phyloP scores from a whole-genome alignment of 495 filamentous ascomycete genomes.

The Mycothermus thermophilus region DNA sequence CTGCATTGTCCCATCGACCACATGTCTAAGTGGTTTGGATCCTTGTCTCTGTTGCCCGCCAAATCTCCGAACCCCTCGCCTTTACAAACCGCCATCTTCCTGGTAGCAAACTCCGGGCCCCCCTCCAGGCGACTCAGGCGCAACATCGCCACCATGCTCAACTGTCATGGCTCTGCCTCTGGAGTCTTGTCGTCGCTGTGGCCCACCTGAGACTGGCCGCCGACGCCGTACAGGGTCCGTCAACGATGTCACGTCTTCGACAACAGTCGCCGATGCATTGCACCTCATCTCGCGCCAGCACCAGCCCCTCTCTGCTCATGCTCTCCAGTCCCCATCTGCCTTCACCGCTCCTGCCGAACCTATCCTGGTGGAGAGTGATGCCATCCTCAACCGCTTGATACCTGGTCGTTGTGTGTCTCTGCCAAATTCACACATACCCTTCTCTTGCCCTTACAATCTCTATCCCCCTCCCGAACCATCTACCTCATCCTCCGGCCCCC shows the following conservation, averaged over 20 bases:
- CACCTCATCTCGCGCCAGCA: constrained; percentile 16
- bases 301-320: constrained; percentile 10
- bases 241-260: too few relatives aligned
- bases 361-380: constrained; percentile 7
- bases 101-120: not conserved
- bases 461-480: too few relatives aligned
- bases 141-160: constrained; percentile 20
- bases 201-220: too few relatives aligned
- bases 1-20: too few relatives aligned
- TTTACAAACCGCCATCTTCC: not conserved
- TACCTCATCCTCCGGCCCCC: not conserved
- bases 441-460: too few relatives aligned
- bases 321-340: constrained; percentile 13
- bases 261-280: too few relatives aligned
- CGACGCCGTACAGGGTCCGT: too few relatives aligned
- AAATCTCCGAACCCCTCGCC: too few relatives aligned
- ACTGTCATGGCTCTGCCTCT: constrained; percentile 16
- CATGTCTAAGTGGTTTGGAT: too few relatives aligned
- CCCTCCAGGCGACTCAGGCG: constrained; percentile 1
- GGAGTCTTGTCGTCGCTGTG: constrained; percentile 10
- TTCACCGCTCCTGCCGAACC: constrained; percentile 12
- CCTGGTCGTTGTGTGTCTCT: constrained; percentile 21
- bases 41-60: too few relatives aligned
- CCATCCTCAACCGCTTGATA: constrained; percentile 13
- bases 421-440: too few relatives aligned